A percentile compares a stretch with the other conserved stretches of the same genome.
Conservation (phyloP, 2,329 filamentous ascomycete species). For the Calonectria pteridis region DNA sequence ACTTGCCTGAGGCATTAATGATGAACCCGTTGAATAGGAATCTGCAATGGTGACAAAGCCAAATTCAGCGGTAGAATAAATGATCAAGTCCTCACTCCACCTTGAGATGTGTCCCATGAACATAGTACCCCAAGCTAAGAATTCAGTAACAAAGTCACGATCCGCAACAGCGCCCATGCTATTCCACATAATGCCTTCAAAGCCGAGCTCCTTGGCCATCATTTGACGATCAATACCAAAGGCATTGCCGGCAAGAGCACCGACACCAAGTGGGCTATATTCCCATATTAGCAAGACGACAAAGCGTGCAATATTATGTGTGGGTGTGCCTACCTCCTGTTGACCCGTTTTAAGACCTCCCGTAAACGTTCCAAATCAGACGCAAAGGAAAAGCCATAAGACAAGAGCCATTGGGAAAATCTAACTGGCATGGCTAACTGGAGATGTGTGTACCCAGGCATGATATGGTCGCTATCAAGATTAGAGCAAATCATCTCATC, state of each 20-base stretch:
- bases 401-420: slow-evolving; percentile 87
- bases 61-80: slow-evolving; percentile 84
- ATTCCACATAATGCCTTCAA: slow-evolving; percentile 81
- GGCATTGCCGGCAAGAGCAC: slow-evolving; percentile 84
- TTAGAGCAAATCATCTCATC: no score
- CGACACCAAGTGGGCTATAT: slow-evolving; percentile 74
- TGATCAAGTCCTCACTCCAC: slow-evolving; percentile 88
- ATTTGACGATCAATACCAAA: slow-evolving; percentile 82
- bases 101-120: slow-evolving; percentile 84
- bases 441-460: slow-evolving; percentile 91
- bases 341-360: slow-evolving; percentile 66
- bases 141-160: slow-evolving; percentile 86
- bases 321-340: slow-evolving; percentile 43
- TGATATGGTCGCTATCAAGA: slow-evolving; percentile 68
- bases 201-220: slow-evolving; percentile 86
- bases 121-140: slow-evolving; percentile 82
- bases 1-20: slow-evolving; percentile 71
- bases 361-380: slow-evolving; percentile 82
- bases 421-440: slow-evolving; percentile 85
- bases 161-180: slow-evolving; percentile 82
- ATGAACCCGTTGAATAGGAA: slow-evolving; percentile 82
- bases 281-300: no score
- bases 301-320: no score
- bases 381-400: slow-evolving; percentile 78
- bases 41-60: slow-evolving; percentile 82